Evolutionary conservation across 768 basidiomycete genomes (phyloP), one percentile per base, ranked within the genome.

Genomic region (Thelephora ganbajun): DNA sequence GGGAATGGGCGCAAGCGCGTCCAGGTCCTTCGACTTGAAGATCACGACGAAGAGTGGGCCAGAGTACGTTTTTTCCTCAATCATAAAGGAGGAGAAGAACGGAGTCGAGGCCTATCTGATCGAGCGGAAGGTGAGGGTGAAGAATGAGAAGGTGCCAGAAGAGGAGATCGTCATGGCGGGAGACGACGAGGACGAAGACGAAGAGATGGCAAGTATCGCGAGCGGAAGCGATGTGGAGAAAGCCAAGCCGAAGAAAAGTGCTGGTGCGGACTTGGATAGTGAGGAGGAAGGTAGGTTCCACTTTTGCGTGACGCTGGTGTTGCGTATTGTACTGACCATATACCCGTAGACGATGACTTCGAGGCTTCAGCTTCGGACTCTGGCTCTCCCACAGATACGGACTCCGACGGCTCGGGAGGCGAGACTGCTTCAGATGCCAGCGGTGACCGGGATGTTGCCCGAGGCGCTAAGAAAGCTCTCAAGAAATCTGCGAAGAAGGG

Each of bases 41-140:
- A 83, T 98, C 54, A 79, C 88, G 43, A 82, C 84, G 22, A 89
- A 89, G 65, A 74, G 69, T 35, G 89, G 86, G 0, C 77, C 86
- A 1, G 90, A 94, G 56, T 78, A 86, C 62, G 83, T 77, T 16
- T 99, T 99, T 65, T 86, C 86, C 1, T 86, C 89, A 2, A 83
- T 99, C 64, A 87, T 87, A 65, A 97, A 94, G 66, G 94, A 97
- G 60, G 96, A 99, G 59, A 83, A 91, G 54, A 85, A 86, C 50
- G 72, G 77, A 12, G 84, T 88, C 30, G 87, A 91, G 57, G 70
- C 76, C 18, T 98, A 88, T 63, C 65, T 99, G 55, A 79, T 80
- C 56, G 80, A 84, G 23, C 94, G 96, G 72, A 93, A 92, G 64
- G 77, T 98, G 54, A 77, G 80, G 56, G 76, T 94, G 53, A 96